These are phyloP conservation scores for Trichoderma afroharzianum DNA, from an alignment of 2,329 filamentous ascomycete genomes.

Conservation along the genomic window DNA sequence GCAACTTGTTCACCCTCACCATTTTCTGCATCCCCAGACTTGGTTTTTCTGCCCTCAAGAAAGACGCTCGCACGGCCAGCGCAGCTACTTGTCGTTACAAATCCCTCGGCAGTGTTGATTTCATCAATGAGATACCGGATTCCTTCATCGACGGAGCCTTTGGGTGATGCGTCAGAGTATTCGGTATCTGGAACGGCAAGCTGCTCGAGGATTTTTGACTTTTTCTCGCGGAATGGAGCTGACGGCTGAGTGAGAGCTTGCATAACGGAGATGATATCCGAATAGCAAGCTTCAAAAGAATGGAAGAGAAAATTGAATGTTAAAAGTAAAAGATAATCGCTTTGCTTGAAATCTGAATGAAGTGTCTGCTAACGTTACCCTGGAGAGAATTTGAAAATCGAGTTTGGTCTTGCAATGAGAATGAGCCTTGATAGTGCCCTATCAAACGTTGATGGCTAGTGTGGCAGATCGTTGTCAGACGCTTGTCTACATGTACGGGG, in stretches of 20 bases:
- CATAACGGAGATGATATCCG: neutral
- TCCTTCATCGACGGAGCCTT: conserved; percentile 77
- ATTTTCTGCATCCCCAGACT: conserved; percentile 8
- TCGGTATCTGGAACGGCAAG: conserved; percentile 65
- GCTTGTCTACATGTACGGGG: conserved; percentile 8
- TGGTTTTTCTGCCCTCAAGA: conserved; percentile 65
- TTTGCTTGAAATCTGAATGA: neutral
- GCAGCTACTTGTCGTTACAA: conserved; percentile 92
- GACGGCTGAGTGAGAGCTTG: neutral
- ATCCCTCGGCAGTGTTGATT: conserved; percentile 70
- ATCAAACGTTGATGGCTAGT: neutral
- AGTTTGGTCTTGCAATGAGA: neutral
- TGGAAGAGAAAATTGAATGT: neutral
- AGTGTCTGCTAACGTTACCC: neutral
- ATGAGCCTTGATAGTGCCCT: neutral
- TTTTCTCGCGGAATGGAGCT: conserved; percentile 40
- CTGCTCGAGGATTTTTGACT: conserved; percentile 67
- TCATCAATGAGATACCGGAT: conserved; percentile 74
- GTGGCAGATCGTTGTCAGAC: neutral
- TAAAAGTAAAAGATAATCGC: neutral
- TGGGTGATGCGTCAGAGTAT: conserved; percentile 83
- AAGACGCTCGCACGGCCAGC: conserved; percentile 85
- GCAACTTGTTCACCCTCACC: conserved; percentile 40
- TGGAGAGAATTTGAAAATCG: neutral
- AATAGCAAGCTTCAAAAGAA: neutral